Evolutionary conservation across 2,329 filamentous ascomycete species (phyloP), one percentile per base, ranked within the genome.

Genomic region (Aspergillus brunneoviolaceus): DNA sequence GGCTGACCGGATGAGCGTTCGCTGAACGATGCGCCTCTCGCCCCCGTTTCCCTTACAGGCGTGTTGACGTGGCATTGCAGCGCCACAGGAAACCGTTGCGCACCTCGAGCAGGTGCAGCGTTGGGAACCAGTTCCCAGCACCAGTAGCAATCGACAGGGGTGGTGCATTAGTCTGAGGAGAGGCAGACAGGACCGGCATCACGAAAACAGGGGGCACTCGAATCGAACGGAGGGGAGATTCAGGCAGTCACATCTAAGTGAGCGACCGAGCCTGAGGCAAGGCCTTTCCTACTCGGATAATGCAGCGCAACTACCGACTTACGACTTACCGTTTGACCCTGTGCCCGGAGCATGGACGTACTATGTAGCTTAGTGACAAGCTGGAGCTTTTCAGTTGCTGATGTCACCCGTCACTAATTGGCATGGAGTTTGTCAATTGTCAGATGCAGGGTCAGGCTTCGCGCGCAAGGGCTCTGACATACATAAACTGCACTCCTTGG

Each of bases 1-100:
- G 14, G 2, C 14, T n/a, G 16, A 5, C n/a, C 39, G 39, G 39
- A 19, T n/a, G 39, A 19, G 39, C 6, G 39, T 45, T 45, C 39
- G 39, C 39, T 3, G 10, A 45, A 19, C 27, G 5, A 19, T 19
- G 39, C 39, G 39, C 16, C 39, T 19, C 39, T 55, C 27, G 21
- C 42, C 45, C 52, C 52, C 23, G 4, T 47, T 47, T 49, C 52
- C 33, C n/a, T 49, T 12, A 39, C 33, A 53, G 9, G 27, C 31
- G 16, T 19, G 52, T 49, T 39, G 52, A 55, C 52, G 52, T 55
- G 52, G 52, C 39, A 48, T 23, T 49, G 52, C 52, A 49, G 52
- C 27, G 16, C 14, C 29, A 47, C 25, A 45, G 42, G n/a, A 55
- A 29, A 35, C 52, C 39, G 52, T 55, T 48, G 52, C 42, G 39